These are phyloP conservation scores for Pythium pectinolyticum DNA, from an alignment of 352 stramenopile species.

Conservation along the genomic window DNA sequence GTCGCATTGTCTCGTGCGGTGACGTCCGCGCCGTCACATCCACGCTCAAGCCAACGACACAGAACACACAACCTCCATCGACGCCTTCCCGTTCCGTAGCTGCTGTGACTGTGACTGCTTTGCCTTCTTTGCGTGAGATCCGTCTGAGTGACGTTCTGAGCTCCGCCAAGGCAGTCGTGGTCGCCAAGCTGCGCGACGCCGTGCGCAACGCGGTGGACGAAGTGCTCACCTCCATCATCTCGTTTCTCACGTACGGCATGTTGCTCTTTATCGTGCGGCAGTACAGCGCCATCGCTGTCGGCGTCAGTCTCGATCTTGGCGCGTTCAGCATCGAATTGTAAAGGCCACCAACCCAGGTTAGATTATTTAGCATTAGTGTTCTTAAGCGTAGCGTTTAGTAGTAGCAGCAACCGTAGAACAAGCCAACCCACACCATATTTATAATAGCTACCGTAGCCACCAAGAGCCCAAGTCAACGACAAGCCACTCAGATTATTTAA, in stretches of 20 bases:
- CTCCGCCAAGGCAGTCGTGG: conserved; percentile 27
- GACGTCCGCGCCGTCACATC: background rate
- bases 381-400: conserved; percentile 24
- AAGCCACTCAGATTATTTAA: conserved; percentile 4
- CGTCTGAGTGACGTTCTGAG: conserved; percentile 33
- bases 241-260: conserved; percentile 41
- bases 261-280: conserved; percentile 38
- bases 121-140: conserved; percentile 34
- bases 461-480: no score
- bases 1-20: conserved; percentile 28
- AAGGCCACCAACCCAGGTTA: background rate
- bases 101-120: background rate
- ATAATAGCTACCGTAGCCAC: conserved; percentile 1
- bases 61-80: background rate
- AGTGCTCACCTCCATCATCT: conserved; percentile 37
- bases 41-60: background rate
- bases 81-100: background rate
- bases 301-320: conserved; percentile 40
- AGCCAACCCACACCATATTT: conserved; percentile 7
- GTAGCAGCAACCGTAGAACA: no score
- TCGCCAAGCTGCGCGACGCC: conserved; percentile 32
- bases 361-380: conserved; percentile 11
- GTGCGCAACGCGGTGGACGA: conserved; percentile 37
- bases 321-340: conserved; percentile 44
- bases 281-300: conserved; percentile 40